Evolutionary conservation across 1,139 yeast genomes (phyloP), one percentile per base, ranked within the genome.

Genomic region (Nakaseomyces nivariensis): DNA sequence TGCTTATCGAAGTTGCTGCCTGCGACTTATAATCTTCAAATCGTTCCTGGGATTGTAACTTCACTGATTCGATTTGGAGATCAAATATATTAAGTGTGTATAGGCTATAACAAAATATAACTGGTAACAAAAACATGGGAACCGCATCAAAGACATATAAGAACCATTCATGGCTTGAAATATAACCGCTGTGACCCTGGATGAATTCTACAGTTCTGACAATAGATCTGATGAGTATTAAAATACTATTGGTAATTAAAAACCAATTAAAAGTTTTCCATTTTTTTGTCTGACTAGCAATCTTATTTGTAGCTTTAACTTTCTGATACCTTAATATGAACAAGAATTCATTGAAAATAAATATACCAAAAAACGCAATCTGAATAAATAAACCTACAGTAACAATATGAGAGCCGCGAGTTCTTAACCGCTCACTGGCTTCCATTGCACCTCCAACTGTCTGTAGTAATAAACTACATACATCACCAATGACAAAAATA

Each of bases 381-480:
- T 74, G 78, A 25, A 73, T 62, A 32, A 56, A 55, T 8, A 65
- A 56, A 17, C 73, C 73, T 4, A 55, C 68, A n/a, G 66, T 56
- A 33, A 66, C 58, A 8, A 69, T 40, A 4, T 56, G 49, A 26
- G 58, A 52, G 24, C 72, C 73, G 3, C 55, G 24, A 2, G 51
- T 46, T 5, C 48, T 51, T n/a, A 51, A 46, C 11, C 48, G 41
- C 5, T 49, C 54, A 13, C 43, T 33, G 8, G 68, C 63, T 61
- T 67, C 63, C 40, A 72, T 46, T 5, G 76, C 77, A 42, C 74
- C 78, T n/a, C 78, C 78, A 17, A 66, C 66, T 22, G 66, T 70
- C 56, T 75, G 79, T 45, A 73, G 47, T 9, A 72, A 51, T 51
- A 75, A 67, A 42, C 75, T 68, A 13, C 67, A 10, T 22, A 73